Conservation (phyloP, 1,284 basidiomycete genomes). For the Boletellus deceptivus region DNA sequence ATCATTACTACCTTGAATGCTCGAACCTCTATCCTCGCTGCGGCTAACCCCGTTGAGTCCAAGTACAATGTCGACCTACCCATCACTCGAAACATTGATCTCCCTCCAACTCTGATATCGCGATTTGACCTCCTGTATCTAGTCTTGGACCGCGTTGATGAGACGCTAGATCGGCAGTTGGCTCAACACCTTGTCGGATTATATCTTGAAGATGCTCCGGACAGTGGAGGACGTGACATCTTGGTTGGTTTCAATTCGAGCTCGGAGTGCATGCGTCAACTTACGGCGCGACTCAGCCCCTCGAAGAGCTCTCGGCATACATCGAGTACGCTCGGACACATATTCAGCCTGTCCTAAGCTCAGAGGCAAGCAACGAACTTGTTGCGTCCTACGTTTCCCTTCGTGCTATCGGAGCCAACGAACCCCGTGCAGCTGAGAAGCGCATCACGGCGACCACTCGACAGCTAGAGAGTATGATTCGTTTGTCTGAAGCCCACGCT, state of each 20-base stretch:
- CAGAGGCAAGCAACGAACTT: conserved; percentile 82
- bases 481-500: conserved; percentile 95
- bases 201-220: conserved; percentile 89
- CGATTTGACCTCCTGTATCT: conserved; percentile 98
- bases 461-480: conserved; percentile 97
- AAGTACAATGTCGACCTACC: conserved; percentile 91
- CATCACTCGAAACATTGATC: conserved; percentile 85
- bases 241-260: conserved; percentile 53
- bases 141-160: conserved; percentile 93
- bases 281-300: conserved; percentile 51
- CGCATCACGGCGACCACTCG: conserved; percentile 98
- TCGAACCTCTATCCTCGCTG: conserved; percentile 94
- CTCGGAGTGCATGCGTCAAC: background rate
- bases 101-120: conserved; percentile 96
- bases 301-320: conserved; percentile 90
- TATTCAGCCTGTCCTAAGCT: conserved; percentile 86
- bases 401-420: conserved; percentile 83
- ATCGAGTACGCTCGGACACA: conserved; percentile 92
- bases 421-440: conserved; percentile 84
- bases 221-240: conserved; percentile 62
- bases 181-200: conserved; percentile 92
- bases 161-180: conserved; percentile 82
- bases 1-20: conserved; percentile 99
- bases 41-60: conserved; percentile 95
- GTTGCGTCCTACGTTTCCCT: conserved; percentile 91